Percentiles rank a stretch among this genome's conserved stretches.
These are phyloP conservation scores for Chenopodium berlandieri DNA, from an alignment of 148 eudicot species.

Conservation along the genomic window DNA sequence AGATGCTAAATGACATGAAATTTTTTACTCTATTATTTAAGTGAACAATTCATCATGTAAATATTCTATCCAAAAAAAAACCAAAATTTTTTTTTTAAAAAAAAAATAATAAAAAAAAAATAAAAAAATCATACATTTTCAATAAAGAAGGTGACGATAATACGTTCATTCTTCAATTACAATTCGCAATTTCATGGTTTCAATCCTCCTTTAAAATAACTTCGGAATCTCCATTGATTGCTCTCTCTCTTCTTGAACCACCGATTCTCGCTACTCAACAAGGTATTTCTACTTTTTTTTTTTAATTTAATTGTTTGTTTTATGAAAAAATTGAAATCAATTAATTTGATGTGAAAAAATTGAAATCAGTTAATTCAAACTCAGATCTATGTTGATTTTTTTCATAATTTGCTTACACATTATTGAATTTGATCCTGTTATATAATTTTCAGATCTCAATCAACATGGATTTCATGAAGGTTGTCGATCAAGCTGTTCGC, in stretches of 20 bases:
- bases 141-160: neutral
- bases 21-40: no score
- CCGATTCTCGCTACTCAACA: neutral
- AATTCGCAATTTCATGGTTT: no score
- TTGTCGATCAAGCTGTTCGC: conserved; percentile 90
- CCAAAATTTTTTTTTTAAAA: no score
- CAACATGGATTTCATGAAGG: conserved; percentile 96
- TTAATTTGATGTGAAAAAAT: neutral
- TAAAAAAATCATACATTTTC: no score
- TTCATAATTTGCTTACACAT: neutral
- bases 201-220: neutral
- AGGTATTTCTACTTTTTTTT: neutral
- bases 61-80: no score
- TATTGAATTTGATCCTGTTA: conserved; percentile 9
- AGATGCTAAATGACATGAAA: no score
- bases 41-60: no score
- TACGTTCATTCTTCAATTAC: neutral
- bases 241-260: neutral
- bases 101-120: no score
- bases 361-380: no score
- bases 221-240: neutral
- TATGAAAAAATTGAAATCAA: neutral
- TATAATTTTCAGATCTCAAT: neutral
- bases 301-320: neutral
- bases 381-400: conserved; percentile 12